A percentile compares a stretch with the other conserved stretches of the same genome.
These are phyloP conservation scores for Mycena vulgaris DNA, from an alignment of 768 basidiomycete genomes.

Conservation along the genomic window DNA sequence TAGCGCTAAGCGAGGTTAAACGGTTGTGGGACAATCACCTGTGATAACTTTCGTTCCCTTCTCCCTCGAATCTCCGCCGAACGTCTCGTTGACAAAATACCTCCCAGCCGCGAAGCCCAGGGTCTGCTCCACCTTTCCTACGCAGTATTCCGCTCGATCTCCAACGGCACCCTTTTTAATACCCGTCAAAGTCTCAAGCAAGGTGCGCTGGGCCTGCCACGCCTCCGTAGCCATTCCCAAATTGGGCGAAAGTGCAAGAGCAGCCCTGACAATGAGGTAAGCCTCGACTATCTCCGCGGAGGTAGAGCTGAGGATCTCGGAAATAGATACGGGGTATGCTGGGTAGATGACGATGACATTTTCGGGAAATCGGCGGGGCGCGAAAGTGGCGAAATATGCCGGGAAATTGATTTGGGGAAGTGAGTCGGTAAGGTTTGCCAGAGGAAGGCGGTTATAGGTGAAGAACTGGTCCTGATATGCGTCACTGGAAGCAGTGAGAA, in stretches of 20 bases:
- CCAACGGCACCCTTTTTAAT: constrained; percentile 90
- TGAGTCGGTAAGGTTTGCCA: constrained; percentile 77
- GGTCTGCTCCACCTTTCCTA: constrained; percentile 76
- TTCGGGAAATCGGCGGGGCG: constrained; percentile 81
- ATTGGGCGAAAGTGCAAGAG: constrained; percentile 75
- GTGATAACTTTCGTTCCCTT: constrained; percentile 89
- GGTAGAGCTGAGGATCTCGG: constrained; percentile 77
- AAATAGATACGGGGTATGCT: constrained; percentile 78
- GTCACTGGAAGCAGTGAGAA: constrained; percentile 59
- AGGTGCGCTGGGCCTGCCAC: constrained; percentile 79
- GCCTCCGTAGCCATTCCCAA: constrained; percentile 84
- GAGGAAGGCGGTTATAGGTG: constrained; percentile 88
- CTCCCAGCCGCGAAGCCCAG: constrained; percentile 93
- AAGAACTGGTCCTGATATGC: constrained; percentile 85
- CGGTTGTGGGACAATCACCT: constrained; percentile 56
- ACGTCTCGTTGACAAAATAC: constrained; percentile 90
- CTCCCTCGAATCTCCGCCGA: constrained; percentile 82
- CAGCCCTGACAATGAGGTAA: constrained; percentile 88
- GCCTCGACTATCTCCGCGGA: constrained; percentile 83
- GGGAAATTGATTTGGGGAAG: constrained; percentile 87
- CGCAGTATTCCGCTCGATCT: constrained; percentile 89
- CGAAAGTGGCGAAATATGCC: constrained; percentile 89
- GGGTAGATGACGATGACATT: constrained; percentile 89
- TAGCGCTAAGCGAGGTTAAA: not conserved
- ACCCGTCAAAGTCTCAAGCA: constrained; percentile 84